Evolutionary conservation across 2,329 filamentous ascomycete genomes (phyloP).

Genomic region (Ceratocystis smalleyi): DNA sequence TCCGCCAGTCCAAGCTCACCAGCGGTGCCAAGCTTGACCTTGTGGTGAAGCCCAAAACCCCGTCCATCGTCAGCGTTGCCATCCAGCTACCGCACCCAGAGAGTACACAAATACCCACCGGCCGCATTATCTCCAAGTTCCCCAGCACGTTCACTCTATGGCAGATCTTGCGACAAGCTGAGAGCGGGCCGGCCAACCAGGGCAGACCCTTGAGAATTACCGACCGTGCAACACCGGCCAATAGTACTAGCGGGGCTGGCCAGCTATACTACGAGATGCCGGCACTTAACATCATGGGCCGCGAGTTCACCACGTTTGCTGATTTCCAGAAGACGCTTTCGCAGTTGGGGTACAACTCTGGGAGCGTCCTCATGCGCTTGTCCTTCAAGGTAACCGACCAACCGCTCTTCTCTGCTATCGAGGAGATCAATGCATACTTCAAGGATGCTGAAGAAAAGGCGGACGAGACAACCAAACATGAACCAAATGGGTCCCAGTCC

Average conservation of each 20-base stretch:
- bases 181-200: constrained; percentile 52
- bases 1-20: constrained; percentile 65
- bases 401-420: constrained; percentile 74
- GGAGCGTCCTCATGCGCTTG: constrained; percentile 63
- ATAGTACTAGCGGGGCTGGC: constrained; percentile 43
- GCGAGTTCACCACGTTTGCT: constrained; percentile 58
- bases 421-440: constrained; percentile 64
- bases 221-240: constrained; percentile 57
- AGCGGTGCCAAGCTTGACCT: constrained; percentile 87
- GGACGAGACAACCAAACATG: constrained; percentile 11
- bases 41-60: constrained; percentile 70
- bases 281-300: constrained; percentile 66
- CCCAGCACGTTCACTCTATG: constrained; percentile 78
- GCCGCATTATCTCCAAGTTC: constrained; percentile 68
- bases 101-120: constrained; percentile 43
- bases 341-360: constrained; percentile 74
- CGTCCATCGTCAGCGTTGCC: constrained; percentile 75
- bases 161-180: constrained; percentile 79
- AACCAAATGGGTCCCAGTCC: constrained; percentile 8
- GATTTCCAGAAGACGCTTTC: constrained; percentile 81
- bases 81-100: constrained; percentile 67
- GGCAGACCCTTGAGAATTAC: constrained; percentile 63
- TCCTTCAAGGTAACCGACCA: constrained; percentile 60
- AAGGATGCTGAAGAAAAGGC: constrained; percentile 30
- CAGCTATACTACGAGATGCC: constrained; percentile 81